A percentile compares a stretch with the other conserved stretches of the same genome.
Evolutionary conservation across 176 grass and related monocot species (phyloP).

Genomic region (Musa schizocarpa): DNA sequence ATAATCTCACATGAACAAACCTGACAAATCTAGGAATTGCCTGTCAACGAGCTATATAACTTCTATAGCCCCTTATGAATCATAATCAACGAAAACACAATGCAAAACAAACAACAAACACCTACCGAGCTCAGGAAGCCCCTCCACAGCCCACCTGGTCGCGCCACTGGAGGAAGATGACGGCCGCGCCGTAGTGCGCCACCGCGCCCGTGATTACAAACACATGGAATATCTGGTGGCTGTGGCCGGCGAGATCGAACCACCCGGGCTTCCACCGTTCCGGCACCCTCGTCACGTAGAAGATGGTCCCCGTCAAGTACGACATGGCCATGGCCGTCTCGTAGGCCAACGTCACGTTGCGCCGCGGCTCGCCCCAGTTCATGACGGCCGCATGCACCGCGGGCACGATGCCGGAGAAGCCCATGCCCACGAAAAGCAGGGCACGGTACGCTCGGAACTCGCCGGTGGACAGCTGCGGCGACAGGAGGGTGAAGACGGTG

Average conservation of each 20-base stretch:
- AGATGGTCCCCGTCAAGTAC: constrained; percentile 46
- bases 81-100: no score
- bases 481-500: constrained; percentile 45
- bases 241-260: constrained; percentile 74
- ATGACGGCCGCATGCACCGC: constrained; percentile 51
- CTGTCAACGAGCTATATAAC: no score
- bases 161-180: constrained; percentile 58
- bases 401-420: constrained; percentile 66
- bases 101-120: no score
- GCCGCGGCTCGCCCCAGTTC: constrained; percentile 57
- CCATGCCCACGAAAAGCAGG: constrained; percentile 65
- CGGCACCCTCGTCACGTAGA: constrained; percentile 83
- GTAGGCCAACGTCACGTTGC: constrained; percentile 51
- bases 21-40: no score
- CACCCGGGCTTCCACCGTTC: constrained; percentile 73
- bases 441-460: constrained; percentile 67
- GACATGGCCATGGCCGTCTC: constrained; percentile 57
- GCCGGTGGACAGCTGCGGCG: constrained; percentile 50
- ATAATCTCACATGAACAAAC: no score
- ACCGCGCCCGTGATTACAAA: constrained; percentile 65
- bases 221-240: constrained; percentile 97
- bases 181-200: constrained; percentile 58
- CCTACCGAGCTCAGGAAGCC: background rate
- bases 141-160: constrained; percentile 23
- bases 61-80: no score